Base-by-base conservation (phyloP, 2,329 filamentous ascomycete genomes). In the Cordyceps pruinosa region DNA sequence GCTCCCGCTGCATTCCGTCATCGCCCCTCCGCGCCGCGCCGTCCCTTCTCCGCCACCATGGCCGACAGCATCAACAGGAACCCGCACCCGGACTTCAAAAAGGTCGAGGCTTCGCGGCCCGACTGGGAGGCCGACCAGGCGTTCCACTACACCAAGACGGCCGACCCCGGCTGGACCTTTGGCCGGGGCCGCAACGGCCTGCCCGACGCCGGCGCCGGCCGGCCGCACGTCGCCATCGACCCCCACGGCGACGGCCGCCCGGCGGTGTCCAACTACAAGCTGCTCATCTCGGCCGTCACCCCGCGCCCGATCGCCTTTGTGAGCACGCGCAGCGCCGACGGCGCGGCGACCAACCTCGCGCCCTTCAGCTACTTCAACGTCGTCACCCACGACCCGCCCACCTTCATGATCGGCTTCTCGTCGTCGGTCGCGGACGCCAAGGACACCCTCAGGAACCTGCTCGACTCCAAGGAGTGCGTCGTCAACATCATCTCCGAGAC, bases 281-380 rank as follows among this genome's bases (percentile, higher is more conserved):
- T 97, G 15, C 77, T 97, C 60, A 96, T 97, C 71, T 89, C 85
- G 19, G 85, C 84, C 61, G 83, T 97, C 63, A 81, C 91, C 17
- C 93, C 93, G 1, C 83, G 93, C 13, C 93, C 93, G 13, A 87
- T 97, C 67, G 83, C 81, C 53, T 82, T 86, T 69, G 67, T 86
- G 32, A 82, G 78, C 59, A 83, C 83, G 10, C 68, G 72, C 54
- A 75, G 76, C 23, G 64, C 71, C 4, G 87, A 91, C 65, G 89
- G 88, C 23, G 71, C 66, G 34, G 77, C 61, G 62, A 77, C 68
- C 17, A 97, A 97, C 72, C 79, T 97, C 2, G 90, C 92, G 0
- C 92, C 91, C 0, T 96, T 94, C 71, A 88, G 83, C 67, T 97
- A 94, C 75, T 90, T 91, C 70, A 87, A 90, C 69, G 72, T 96